Evolutionary conservation across 2,329 filamentous ascomycete species (phyloP).

Genomic region (Calonectria crousiana): DNA sequence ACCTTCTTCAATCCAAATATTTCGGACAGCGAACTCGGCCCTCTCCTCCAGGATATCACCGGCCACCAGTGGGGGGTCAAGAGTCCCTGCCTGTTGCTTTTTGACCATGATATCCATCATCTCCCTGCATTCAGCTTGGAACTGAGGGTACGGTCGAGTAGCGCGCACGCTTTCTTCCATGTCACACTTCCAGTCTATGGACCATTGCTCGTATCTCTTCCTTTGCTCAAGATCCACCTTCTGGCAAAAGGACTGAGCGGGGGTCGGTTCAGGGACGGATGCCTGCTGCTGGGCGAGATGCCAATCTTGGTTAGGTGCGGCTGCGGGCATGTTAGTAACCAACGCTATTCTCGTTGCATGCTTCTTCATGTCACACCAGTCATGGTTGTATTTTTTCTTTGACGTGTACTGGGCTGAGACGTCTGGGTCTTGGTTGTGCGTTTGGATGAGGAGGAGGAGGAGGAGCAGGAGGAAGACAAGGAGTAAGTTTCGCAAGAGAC

Average conservation of each 20-base stretch:
- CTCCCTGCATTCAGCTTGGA: neutral
- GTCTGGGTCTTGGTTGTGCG: no score
- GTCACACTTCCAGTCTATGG: no score
- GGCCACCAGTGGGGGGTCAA: neutral
- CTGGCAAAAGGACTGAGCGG: neutral
- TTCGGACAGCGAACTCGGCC: neutral
- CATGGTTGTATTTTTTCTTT: neutral
- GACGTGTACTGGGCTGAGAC: neutral
- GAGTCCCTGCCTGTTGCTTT: neutral
- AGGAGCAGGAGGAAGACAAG: neutral
- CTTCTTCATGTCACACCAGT: neutral
- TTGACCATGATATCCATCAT: neutral
- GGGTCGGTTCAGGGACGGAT: neutral
- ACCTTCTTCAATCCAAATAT: neutral
- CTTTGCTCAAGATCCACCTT: no score
- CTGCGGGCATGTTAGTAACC: neutral
- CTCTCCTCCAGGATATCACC: neutral
- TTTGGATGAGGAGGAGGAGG: no score
- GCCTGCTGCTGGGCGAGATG: neutral
- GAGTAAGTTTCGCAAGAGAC: neutral
- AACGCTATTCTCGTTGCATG: neutral
- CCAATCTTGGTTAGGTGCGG: neutral
- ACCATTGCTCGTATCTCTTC: no score
- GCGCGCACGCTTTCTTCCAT: neutral
- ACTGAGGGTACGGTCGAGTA: neutral